Evolutionary conservation across 345 rosid genomes (phyloP).

Genomic region (Eutrema yunnanense): DNA sequence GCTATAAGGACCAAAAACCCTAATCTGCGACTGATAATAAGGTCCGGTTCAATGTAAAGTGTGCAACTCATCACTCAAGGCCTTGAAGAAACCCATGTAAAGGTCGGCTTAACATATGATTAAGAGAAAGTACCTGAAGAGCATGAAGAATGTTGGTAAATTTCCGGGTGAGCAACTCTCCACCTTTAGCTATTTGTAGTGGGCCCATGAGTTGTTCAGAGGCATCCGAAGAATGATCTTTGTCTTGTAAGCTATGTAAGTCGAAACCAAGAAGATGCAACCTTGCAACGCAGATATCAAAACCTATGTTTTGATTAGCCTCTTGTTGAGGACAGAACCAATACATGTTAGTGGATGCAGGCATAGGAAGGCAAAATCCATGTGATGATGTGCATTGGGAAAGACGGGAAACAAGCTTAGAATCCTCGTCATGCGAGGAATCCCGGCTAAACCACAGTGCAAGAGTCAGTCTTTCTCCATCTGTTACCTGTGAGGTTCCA

Average conservation of each 20-base stretch:
- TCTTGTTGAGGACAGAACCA: conserved; percentile 53
- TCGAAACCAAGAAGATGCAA: conserved; percentile 55
- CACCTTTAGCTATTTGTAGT: conserved; percentile 53
- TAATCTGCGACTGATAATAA: too few species aligned
- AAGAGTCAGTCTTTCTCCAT: conserved; percentile 88
- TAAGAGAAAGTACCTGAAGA: conserved; percentile 58
- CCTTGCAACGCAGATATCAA: conserved; percentile 71
- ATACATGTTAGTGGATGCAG: conserved; percentile 79
- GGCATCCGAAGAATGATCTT: conserved; percentile 21
- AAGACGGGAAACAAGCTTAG: conserved; percentile 63
- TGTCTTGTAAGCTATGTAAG: conserved; percentile 37
- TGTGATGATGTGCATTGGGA: conserved; percentile 28
- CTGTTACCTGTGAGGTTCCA: conserved; percentile 45
- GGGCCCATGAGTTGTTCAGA: conserved; percentile 42
- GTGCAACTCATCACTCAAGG: neutral
- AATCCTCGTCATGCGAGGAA: conserved; percentile 74
- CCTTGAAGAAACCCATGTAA: neutral
- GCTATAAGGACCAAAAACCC: neutral
- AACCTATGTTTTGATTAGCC: conserved; percentile 38
- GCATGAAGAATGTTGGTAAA: conserved; percentile 66
- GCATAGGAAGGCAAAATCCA: conserved; percentile 37
- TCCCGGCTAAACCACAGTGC: conserved; percentile 88
- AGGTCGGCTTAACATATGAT: neutral
- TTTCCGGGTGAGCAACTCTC: conserved; percentile 35
- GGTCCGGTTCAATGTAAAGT: too few species aligned